Evolutionary conservation across 495 filamentous ascomycete genomes (phyloP), one percentile per base, ranked within the genome.

Genomic region (Bryoglossum gracile): DNA sequence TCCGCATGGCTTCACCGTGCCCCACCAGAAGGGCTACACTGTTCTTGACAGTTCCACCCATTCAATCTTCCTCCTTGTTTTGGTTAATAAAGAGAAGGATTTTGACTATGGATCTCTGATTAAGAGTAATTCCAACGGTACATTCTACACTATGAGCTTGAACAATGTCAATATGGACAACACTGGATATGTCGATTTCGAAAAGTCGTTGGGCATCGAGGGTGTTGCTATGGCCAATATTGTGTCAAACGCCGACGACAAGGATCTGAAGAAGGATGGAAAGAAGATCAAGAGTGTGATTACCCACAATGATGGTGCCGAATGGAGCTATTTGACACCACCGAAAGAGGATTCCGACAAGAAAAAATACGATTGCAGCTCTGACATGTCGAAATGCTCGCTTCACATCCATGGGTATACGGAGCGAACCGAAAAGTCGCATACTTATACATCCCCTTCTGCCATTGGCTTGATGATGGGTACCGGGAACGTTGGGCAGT

Each of bases 51-150:
- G 87, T 63, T 89, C 86, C 8, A 94, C 87, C 0, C 89, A 95
- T 66, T 83, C 92, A 6, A 72, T 96, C 42, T 96, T 97, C 70
- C 65, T 99, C 46, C 89, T 95, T 51, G 89, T 97, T 13, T 87
- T 81, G 2, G 83, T 87, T 40, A 82, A 82, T 48, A 71, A 69
- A 21, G 65, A 66, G 6, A 57, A 69, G 19, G 81, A 73, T 3
- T 75, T 73, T 26, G 78, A 81, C 45, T 88, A 84, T 53, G 92
- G 92, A n/a, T 80, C 80, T 19, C 82, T 99, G 43, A 75, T 99
- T 60, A 97, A 97, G 75, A 94, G 88, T 56, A 99, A 99, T 67
- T 95, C 87, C 57, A 97, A 97, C 60, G 92, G 92, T 30, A 97
- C 92, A 0, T 90, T 84, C 2, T 99, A 96, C 56, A 86, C 94